A percentile compares a stretch with the other conserved stretches of the same genome.
Evolutionary conservation across 2,329 filamentous ascomycete species (phyloP).

Genomic region (Colletotrichum spaethianum): DNA sequence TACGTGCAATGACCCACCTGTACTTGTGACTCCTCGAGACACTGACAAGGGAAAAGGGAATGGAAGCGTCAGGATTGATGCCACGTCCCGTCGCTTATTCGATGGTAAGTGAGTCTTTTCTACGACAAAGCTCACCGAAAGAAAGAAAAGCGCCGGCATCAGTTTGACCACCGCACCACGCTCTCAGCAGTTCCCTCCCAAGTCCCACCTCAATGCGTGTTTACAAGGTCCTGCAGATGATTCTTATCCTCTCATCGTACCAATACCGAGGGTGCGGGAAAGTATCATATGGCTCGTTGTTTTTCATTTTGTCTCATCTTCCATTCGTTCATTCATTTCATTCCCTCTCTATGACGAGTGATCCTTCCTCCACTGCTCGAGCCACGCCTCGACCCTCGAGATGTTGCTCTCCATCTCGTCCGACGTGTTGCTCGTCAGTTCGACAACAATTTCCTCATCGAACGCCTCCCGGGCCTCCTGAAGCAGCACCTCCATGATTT

Average conservation of each 20-base stretch:
- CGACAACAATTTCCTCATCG: conserved; percentile 88
- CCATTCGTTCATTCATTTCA: conserved; percentile 44
- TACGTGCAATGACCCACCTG: not conserved
- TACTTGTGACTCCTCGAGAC: not conserved
- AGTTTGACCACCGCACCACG: not conserved
- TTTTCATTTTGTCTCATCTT: not conserved
- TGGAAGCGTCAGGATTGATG: not conserved
- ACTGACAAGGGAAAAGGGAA: not conserved
- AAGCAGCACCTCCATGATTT: conserved; percentile 96
- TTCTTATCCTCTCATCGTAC: not conserved
- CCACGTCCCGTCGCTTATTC: not conserved
- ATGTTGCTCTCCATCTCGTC: conserved; percentile 93
- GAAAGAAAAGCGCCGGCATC: not conserved
- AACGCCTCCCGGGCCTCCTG: conserved; percentile 92
- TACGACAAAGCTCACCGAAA: not conserved
- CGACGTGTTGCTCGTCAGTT: conserved; percentile 84
- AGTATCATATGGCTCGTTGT: not conserved
- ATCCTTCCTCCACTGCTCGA: conserved; percentile 85
- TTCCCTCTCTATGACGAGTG: conserved; percentile 2
- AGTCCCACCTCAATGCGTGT: not conserved
- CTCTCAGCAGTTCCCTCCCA: not conserved
- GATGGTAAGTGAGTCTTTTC: not conserved
- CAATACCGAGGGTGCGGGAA: not conserved
- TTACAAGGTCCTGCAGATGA: not conserved
- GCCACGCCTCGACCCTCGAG: conserved; percentile 86